phyloP scores from a whole-genome alignment of 192 early-diverging fungal genomes.

The Backusella tuberculispora region DNA sequence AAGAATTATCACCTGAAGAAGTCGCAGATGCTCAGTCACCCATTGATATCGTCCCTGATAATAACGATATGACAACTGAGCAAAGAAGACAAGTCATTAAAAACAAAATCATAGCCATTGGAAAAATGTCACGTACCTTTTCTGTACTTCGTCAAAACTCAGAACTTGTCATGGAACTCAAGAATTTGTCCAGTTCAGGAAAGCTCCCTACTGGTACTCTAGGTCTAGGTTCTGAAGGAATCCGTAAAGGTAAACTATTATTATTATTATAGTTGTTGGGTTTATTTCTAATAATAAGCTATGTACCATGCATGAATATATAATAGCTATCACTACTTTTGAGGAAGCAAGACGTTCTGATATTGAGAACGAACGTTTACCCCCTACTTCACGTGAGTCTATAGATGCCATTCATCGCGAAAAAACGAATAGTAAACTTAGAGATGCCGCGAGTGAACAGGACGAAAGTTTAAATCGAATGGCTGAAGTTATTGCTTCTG shows the following conservation, averaged over 20 bases:
- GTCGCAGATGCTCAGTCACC: neutral
- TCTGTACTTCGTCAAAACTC: constrained; percentile 87
- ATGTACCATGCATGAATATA: neutral
- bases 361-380: constrained; percentile 89
- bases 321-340: constrained; percentile 81
- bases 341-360: constrained; percentile 92
- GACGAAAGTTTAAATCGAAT: constrained; percentile 27
- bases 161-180: constrained; percentile 91
- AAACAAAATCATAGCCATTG: constrained; percentile 92
- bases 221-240: constrained; percentile 87
- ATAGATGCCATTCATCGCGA: constrained; percentile 37
- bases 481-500: constrained; percentile 28
- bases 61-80: constrained; percentile 50
- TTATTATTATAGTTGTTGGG: neutral
- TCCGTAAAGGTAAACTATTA: constrained; percentile 69
- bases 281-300: neutral
- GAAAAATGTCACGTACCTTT: constrained; percentile 87
- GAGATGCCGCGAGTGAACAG: constrained; percentile 32
- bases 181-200: constrained; percentile 79
- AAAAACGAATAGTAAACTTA: constrained; percentile 11
- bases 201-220: constrained; percentile 84
- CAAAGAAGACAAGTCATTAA: constrained; percentile 70
- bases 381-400: constrained; percentile 66
- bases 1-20: constrained; percentile 79
- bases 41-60: constrained; percentile 8